phyloP scores from a whole-genome alignment of 2,329 filamentous ascomycete genomes.

The Curvularia sp. region DNA sequence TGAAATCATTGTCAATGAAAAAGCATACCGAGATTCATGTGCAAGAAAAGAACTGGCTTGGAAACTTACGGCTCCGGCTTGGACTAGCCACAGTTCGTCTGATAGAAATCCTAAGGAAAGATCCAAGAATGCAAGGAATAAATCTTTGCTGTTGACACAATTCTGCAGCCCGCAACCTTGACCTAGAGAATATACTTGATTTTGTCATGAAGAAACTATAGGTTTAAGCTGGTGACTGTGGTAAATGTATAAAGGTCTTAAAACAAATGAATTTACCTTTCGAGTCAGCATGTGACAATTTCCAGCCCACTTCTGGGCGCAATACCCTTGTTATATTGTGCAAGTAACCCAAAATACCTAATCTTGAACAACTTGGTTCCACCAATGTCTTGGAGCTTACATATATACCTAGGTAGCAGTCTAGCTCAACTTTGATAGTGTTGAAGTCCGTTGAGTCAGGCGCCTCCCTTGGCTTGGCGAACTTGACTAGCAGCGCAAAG shows the following conservation, averaged over 20 bases:
- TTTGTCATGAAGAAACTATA: too few species aligned
- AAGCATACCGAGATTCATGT: neutral
- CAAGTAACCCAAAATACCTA: neutral
- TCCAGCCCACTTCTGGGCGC: neutral
- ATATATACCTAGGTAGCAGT: neutral
- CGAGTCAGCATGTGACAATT: too few species aligned
- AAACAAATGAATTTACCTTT: neutral
- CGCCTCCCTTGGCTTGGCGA: neutral
- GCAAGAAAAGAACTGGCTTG: neutral
- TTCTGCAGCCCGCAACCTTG: neutral
- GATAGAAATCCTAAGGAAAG: neutral
- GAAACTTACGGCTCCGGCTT: neutral
- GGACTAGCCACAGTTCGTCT: neutral
- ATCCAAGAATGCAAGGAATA: neutral
- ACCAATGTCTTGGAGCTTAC: neutral
- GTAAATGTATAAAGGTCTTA: too few species aligned
- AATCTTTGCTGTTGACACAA: neutral
- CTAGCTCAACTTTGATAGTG: neutral
- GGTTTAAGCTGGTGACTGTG: too few species aligned
- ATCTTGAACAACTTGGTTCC: neutral
- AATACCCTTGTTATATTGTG: neutral
- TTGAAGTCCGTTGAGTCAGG: conserved; percentile 7
- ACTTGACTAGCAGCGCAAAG: conserved; percentile 15
- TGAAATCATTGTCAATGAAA: neutral
- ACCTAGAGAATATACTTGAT: too few species aligned